Evolutionary conservation across 768 basidiomycete species (phyloP).

Genomic region (Termitomyces sp.): DNA sequence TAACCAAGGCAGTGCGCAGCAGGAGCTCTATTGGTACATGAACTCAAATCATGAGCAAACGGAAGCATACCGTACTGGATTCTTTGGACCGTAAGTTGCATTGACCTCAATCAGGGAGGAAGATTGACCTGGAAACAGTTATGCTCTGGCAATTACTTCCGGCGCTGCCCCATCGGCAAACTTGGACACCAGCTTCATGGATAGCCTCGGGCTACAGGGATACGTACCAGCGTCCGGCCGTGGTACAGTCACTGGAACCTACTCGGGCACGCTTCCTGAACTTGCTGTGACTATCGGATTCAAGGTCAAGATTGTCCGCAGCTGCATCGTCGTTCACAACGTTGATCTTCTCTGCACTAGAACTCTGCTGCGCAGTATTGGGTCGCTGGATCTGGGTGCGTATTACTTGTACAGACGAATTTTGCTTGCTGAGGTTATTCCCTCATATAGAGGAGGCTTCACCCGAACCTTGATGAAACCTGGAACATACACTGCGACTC

Average conservation of each 20-base stretch:
- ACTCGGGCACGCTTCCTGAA: slow-evolving; percentile 38
- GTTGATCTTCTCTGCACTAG: slow-evolving; percentile 13
- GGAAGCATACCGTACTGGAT: slow-evolving; percentile 39
- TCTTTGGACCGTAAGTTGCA: slow-evolving; percentile 40
- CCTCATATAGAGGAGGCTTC: slow-evolving; percentile 32
- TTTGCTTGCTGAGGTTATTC: background rate
- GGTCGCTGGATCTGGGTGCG: slow-evolving; percentile 35
- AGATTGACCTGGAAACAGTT: slow-evolving; percentile 18
- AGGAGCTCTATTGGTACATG: slow-evolving; percentile 49
- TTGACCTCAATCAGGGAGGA: background rate
- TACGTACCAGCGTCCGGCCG: slow-evolving; percentile 41
- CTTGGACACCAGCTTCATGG: slow-evolving; percentile 41
- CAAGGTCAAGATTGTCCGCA: slow-evolving; percentile 22
- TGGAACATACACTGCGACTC: slow-evolving; percentile 42
- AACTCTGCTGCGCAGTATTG: slow-evolving; percentile 46
- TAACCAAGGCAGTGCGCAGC: slow-evolving; percentile 42
- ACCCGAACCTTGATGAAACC: slow-evolving; percentile 43
- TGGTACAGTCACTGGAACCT: slow-evolving; percentile 39
- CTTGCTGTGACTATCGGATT: slow-evolving; percentile 37
- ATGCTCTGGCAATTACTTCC: slow-evolving; percentile 39
- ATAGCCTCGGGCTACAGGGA: slow-evolving; percentile 37
- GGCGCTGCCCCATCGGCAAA: slow-evolving; percentile 38
- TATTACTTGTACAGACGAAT: background rate
- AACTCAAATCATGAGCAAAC: slow-evolving; percentile 45
- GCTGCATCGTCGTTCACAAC: background rate